phyloP scores from a whole-genome alignment of 2,329 filamentous ascomycete genomes.

The Samsoniella hepiali region DNA sequence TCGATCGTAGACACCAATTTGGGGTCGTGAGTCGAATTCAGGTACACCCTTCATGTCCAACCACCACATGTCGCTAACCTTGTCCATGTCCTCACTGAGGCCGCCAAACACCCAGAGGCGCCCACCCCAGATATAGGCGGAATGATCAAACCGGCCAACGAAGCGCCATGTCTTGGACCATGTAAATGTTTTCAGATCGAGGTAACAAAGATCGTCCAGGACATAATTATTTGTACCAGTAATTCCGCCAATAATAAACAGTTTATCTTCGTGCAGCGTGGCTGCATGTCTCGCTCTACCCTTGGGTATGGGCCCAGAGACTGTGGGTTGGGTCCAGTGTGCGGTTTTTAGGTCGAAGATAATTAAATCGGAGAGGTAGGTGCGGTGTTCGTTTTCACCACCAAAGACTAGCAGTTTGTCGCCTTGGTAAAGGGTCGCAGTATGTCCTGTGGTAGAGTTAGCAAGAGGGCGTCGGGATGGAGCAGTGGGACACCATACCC shows the following conservation, averaged over 20 bases:
- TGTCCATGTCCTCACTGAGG: constrained; percentile 93
- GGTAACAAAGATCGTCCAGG: constrained; percentile 91
- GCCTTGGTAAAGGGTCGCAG: constrained; percentile 87
- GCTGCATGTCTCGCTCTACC: constrained; percentile 91
- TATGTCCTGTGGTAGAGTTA: constrained; percentile 65
- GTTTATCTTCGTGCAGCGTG: constrained; percentile 90
- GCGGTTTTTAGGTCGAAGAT: constrained; percentile 93
- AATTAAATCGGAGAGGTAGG: constrained; percentile 92
- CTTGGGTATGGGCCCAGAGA: constrained; percentile 79
- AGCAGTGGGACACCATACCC: constrained; percentile 56
- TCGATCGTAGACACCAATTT: constrained; percentile 50
- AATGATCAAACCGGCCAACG: constrained; percentile 91
- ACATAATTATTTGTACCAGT: constrained; percentile 90
- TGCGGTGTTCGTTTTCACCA: constrained; percentile 95
- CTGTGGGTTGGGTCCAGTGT: constrained; percentile 89
- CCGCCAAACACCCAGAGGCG: constrained; percentile 96
- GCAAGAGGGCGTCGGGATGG: constrained; percentile 16
- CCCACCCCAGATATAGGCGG: constrained; percentile 87
- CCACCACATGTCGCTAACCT: constrained; percentile 95
- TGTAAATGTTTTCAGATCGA: constrained; percentile 95
- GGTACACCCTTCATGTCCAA: constrained; percentile 88
- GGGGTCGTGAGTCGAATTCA: constrained; percentile 71
- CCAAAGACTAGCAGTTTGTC: constrained; percentile 97
- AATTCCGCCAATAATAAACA: constrained; percentile 95
- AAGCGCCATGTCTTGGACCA: constrained; percentile 98